Base-by-base conservation (phyloP, 345 rosid species). In the Gossypium arboreum region DNA sequence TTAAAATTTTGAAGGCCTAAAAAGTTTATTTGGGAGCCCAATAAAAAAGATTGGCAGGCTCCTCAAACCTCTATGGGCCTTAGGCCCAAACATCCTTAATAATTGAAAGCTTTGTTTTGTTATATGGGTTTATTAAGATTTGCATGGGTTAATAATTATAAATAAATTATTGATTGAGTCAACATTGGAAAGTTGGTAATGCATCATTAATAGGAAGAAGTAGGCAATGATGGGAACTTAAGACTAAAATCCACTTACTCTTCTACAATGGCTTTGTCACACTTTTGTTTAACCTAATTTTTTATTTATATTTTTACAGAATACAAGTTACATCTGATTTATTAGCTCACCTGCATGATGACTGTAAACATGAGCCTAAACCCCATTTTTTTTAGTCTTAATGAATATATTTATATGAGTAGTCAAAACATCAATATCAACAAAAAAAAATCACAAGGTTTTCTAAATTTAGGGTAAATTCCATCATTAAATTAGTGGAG, bases 221-320 rank as follows among this genome's bases (percentile, higher is more conserved):
- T 73, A 72, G 77, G 79, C 61, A 45, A 72, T 60, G 77, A 68
- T 80, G 39, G 66, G 73, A 68, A 76, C 25, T 76, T 16, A 48
- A 16, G 72, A 72, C 75, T 73, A 68, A 61, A 68, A 54, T 16
- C 12, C 13, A 15, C 13, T 62, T 44, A 16, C 52, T 44, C 16
- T 43, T 24, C 20, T 43, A 29, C 18, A 11, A 44, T 22, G 2
- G 7, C 3, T 3, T 57, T 57, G 27, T 56, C 11, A 20, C 11
- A 10, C 10, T 45, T 45, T 10, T 45, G 50, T 45, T 45, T 9
- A 57, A 9, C 10, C 6, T 24, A 8, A 20, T 58, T 58, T 10
- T 22, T 24, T 22, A 11, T 58, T 58, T 10, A 45, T 45, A 8
- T 9, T 45, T 45, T 45, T 45, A 2, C 63, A 24, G 39, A 3